Percentiles rank a stretch among this genome's conserved stretches.
Conservation (phyloP, 345 rosid species). For the Erysimum cheiranthoides region DNA sequence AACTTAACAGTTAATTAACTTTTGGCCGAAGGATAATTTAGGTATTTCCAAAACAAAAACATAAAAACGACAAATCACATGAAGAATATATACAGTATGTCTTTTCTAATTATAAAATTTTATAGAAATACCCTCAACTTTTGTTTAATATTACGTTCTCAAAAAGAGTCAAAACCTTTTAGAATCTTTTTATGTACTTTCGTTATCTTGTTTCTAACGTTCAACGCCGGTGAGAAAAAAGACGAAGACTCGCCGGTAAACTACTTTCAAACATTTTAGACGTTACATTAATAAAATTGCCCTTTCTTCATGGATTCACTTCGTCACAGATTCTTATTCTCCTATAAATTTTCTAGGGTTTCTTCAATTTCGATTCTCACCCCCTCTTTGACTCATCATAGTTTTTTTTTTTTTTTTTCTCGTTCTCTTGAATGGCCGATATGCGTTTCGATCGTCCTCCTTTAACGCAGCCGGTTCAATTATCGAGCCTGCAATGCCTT, state of each 20-base stretch:
- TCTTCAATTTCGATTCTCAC: neutral
- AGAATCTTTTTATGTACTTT: neutral
- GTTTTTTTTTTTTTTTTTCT: neutral
- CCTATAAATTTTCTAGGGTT: slow-evolving; percentile 27
- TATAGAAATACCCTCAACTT: neutral
- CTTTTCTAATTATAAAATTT: neutral
- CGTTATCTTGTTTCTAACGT: slow-evolving; percentile 1
- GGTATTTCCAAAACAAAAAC: no score
- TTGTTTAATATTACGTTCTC: neutral
- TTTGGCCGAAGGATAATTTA: no score
- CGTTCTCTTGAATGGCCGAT: slow-evolving; percentile 40
- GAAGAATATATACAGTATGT: neutral
- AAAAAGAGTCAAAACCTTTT: neutral
- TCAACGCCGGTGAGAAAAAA: slow-evolving; percentile 22
- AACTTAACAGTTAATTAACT: no score
- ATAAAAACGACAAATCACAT: neutral
- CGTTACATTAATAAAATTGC: slow-evolving; percentile 8
- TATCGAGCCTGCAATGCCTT: slow-evolving; percentile 53
- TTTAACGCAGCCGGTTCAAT: neutral
- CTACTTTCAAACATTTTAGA: neutral
- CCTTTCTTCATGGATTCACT: neutral
- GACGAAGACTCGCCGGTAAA: slow-evolving; percentile 13
- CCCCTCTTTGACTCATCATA: neutral
- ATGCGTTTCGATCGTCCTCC: slow-evolving; percentile 37
- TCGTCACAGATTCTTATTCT: slow-evolving; percentile 13